A percentile compares a stretch with the other conserved stretches of the same genome.
Conservation (phyloP, 805 yeast genomes). For the Wickerhamomyces silvicola region DNA sequence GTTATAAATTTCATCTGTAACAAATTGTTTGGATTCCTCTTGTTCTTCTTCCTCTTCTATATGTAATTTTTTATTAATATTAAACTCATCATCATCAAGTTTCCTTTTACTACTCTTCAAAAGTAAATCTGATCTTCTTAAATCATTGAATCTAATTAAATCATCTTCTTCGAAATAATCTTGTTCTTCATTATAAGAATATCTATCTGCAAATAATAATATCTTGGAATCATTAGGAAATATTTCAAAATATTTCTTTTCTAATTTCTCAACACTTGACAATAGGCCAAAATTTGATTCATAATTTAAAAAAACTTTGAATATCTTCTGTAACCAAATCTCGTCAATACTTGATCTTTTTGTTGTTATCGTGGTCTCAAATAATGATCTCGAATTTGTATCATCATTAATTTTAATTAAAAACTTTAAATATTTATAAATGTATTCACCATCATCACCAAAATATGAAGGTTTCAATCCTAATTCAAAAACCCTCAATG, state of each 20-base stretch:
- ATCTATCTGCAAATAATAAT: conserved; percentile 30
- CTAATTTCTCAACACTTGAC: conserved; percentile 58
- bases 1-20: conserved; percentile 39
- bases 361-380: conserved; percentile 69
- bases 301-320: conserved; percentile 54
- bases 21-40: conserved; percentile 9
- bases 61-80: conserved; percentile 1
- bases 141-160: conserved; percentile 23
- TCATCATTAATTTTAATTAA: conserved; percentile 62
- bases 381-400: conserved; percentile 67
- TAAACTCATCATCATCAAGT: conserved; percentile 13
- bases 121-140: conserved; percentile 8
- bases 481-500: conserved; percentile 69
- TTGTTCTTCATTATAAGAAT: conserved; percentile 23
- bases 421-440: conserved; percentile 65
- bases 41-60: neutral
- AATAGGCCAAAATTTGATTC: conserved; percentile 69
- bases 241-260: conserved; percentile 53
- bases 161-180: conserved; percentile 16
- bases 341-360: conserved; percentile 19
- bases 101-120: conserved; percentile 14
- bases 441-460: conserved; percentile 50
- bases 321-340: conserved; percentile 38
- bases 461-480: conserved; percentile 55
- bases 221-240: conserved; percentile 53